These are phyloP conservation scores for Leptographium wingfieldii DNA, from an alignment of 2,329 filamentous ascomycete genomes.

Conservation along the genomic window DNA sequence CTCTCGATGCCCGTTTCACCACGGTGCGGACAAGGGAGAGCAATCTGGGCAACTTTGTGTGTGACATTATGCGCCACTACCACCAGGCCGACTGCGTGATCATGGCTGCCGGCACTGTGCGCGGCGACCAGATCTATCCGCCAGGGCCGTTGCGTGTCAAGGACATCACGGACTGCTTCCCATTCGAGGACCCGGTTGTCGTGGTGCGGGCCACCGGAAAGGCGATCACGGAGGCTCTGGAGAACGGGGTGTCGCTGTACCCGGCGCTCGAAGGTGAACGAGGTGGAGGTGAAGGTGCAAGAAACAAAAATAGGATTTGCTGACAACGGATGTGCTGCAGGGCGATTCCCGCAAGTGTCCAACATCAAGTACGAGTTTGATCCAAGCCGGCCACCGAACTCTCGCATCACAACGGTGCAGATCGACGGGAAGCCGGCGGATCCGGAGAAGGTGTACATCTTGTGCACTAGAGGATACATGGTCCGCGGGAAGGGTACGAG, in stretches of 20 bases:
- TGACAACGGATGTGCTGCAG: conserved; percentile 12
- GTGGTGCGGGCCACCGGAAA: conserved; percentile 59
- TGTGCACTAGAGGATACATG: conserved; percentile 84
- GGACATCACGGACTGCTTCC: conserved; percentile 81
- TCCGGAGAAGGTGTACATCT: conserved; percentile 49
- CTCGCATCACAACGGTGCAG: conserved; percentile 49
- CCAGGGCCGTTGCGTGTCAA: conserved; percentile 66
- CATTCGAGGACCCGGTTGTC: conserved; percentile 83
- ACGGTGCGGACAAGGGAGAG: conserved; percentile 68
- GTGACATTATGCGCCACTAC: conserved; percentile 78
- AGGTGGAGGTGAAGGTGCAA: neutral
- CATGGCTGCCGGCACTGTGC: conserved; percentile 76
- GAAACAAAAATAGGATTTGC: neutral
- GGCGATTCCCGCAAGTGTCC: conserved; percentile 73
- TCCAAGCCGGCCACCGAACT: conserved; percentile 43
- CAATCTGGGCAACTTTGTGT: conserved; percentile 83
- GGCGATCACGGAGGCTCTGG: conserved; percentile 65
- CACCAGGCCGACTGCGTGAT: conserved; percentile 70
- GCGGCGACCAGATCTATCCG: conserved; percentile 79
- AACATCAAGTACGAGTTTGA: conserved; percentile 70
- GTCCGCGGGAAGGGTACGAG: conserved; percentile 55
- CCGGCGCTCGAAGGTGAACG: conserved; percentile 61
- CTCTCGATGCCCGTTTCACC: conserved; percentile 75
- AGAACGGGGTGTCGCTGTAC: conserved; percentile 70
- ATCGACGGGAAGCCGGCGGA: conserved; percentile 52